Evolutionary conservation across 2,329 filamentous ascomycete genomes (phyloP).

Genomic region (Thielaviopsis populi): DNA sequence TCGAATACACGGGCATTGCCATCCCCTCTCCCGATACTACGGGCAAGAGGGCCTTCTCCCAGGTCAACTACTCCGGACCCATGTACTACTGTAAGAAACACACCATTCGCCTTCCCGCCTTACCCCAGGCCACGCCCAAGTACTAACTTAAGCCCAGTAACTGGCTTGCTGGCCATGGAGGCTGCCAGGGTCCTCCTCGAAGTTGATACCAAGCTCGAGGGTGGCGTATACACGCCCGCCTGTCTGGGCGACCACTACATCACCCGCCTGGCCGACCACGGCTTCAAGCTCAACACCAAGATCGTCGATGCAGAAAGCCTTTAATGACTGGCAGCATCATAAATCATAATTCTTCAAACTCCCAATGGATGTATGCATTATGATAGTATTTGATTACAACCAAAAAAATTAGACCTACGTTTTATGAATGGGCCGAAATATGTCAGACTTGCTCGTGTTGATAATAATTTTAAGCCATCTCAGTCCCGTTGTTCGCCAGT

Average conservation of each 20-base stretch:
- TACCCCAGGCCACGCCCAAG: not conserved
- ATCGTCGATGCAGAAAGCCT: constrained; percentile 23
- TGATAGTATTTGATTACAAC: constrained; percentile 12
- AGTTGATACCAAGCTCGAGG: constrained; percentile 43
- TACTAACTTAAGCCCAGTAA: constrained; percentile 33
- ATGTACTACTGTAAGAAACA: constrained; percentile 45
- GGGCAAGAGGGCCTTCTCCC: constrained; percentile 38
- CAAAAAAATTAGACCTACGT: constrained; percentile 3
- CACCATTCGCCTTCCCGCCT: constrained; percentile 17
- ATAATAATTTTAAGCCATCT: constrained; percentile 11
- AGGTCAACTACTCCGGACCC: constrained; percentile 35
- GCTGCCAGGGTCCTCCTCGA: constrained; percentile 51
- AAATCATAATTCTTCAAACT: constrained; percentile 9
- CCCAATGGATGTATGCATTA: constrained; percentile 17
- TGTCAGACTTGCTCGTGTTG: constrained; percentile 12
- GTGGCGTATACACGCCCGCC: constrained; percentile 58
- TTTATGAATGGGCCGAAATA: constrained; percentile 7
- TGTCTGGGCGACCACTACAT: constrained; percentile 53
- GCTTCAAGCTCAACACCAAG: constrained; percentile 47
- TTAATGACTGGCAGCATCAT: not conserved
- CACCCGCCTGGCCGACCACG: constrained; percentile 44
- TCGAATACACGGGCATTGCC: constrained; percentile 50
- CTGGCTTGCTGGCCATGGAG: constrained; percentile 47
- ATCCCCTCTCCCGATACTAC: constrained; percentile 19
- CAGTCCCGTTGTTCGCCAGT: constrained; percentile 9